A percentile compares a stretch with the other conserved stretches of the same genome.
These are phyloP conservation scores for Sporothrix euskadiensis DNA, from an alignment of 2,329 filamentous ascomycete genomes.

Conservation along the genomic window DNA sequence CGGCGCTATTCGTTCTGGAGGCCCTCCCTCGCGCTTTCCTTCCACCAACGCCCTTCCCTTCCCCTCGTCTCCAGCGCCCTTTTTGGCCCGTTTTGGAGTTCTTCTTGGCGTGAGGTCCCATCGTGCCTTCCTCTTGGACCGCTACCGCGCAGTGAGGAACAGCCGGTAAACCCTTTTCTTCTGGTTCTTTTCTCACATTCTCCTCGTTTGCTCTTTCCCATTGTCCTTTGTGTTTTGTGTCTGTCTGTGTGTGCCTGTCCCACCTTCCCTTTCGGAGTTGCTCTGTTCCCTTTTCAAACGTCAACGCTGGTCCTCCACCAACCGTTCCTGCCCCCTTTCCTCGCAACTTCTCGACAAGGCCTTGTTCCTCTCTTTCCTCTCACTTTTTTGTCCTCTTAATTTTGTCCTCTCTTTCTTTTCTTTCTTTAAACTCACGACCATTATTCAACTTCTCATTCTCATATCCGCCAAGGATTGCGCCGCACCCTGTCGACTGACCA, in stretches of 20 bases:
- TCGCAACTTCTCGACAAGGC: conserved; percentile 8
- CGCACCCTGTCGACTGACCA: conserved; percentile 9
- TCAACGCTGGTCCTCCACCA: conserved; percentile 5
- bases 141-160: background rate
- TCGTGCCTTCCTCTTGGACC: conserved; percentile 17
- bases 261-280: conserved; percentile 21
- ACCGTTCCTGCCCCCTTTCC: conserved; percentile 1
- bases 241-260: conserved; percentile 7
- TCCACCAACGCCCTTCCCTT: background rate
- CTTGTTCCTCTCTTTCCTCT: background rate
- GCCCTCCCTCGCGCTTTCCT: conserved; percentile 17
- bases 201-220: conserved; percentile 11
- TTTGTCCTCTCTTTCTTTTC: background rate
- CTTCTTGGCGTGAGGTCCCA: background rate
- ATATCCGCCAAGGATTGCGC: conserved; percentile 4
- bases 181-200: background rate
- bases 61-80: background rate
- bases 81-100: background rate
- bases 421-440: background rate
- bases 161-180: conserved; percentile 1
- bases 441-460: background rate
- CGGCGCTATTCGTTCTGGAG: conserved; percentile 17
- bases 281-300: conserved; percentile 4
- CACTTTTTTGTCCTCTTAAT: background rate
- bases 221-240: background rate